These are phyloP conservation scores for Davidsoniella eucalypti DNA, from an alignment of 2,329 filamentous ascomycete genomes.

Conservation along the genomic window DNA sequence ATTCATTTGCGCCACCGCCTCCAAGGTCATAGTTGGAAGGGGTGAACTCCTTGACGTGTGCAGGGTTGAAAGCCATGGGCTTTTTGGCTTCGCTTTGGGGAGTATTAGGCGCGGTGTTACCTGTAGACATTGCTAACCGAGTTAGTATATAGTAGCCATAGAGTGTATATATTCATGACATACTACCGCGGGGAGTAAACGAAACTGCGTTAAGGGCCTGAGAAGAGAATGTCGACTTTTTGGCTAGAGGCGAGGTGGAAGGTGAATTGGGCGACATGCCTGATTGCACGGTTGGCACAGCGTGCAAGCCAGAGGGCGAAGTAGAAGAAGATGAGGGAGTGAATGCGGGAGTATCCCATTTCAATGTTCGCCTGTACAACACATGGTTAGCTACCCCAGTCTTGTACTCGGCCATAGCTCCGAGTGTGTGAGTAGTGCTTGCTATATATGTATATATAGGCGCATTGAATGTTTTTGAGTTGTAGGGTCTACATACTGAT, in stretches of 20 bases:
- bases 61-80: slow-evolving; percentile 34
- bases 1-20: slow-evolving; percentile 1
- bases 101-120: slow-evolving; percentile 10
- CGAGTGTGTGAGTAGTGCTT: background rate
- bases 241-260: slow-evolving; percentile 21
- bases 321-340: slow-evolving; percentile 41
- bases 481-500: slow-evolving; percentile 7
- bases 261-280: slow-evolving; percentile 7
- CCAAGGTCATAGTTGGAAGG: slow-evolving; percentile 19
- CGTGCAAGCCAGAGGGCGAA: slow-evolving; percentile 10
- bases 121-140: slow-evolving; percentile 13
- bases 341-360: slow-evolving; percentile 92
- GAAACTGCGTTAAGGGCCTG: slow-evolving; percentile 79
- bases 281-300: slow-evolving; percentile 6
- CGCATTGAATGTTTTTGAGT: background rate
- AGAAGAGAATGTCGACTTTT: slow-evolving; percentile 68
- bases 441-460: background rate
- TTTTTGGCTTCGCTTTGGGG: slow-evolving; percentile 15
- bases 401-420: background rate
- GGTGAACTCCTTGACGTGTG: slow-evolving; percentile 42
- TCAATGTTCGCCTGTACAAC: slow-evolving; percentile 31
- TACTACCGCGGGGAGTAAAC: slow-evolving; percentile 55
- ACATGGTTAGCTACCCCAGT: background rate
- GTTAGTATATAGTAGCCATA: background rate
- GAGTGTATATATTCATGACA: background rate